Base-by-base conservation (phyloP, 1,139 yeast species). In the Debaryomyces udenii region DNA sequence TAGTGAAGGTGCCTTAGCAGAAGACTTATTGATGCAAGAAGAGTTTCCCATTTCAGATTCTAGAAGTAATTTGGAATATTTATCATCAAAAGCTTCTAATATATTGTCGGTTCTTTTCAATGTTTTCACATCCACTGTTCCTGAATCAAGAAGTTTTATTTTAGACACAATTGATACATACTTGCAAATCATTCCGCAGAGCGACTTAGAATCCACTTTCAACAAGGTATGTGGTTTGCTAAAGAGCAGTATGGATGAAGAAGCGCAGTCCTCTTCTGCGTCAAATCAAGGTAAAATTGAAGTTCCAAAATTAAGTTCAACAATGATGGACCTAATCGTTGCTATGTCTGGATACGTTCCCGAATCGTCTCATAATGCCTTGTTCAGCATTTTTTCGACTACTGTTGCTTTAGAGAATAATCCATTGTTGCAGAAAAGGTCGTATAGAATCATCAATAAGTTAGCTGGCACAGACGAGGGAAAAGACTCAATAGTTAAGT, bases 241-340 rank as follows among this genome's bases (percentile, higher is more conserved):
- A 53, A 87, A 84, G 53, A 76, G 80, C 46, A 84, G 95, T 2
- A 70, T 93, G 65, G 89, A 85, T 42, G 81, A 81, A 43, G 90
- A 83, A 56, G 62, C 61, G 3, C 32, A 39, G n/a, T 43, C 44
- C 3, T 43, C 45, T 16, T 23, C 44, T 10, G 22, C 42, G 22
- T 44, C 48, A 31, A 51, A 51, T 22, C 53, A 39, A 43, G 55
- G 43, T 39, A 60, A 43, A 47, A 59, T 44, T 41, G 57, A 26
- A 13, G 65, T 69, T 30, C 74, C 83, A 2, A 79, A 79, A 44
- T 69, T 87, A 52, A 79, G 90, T 51, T 79, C 86, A 22, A 89
- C 97, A 9, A 83, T 93, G 87, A 78, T 93, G 84, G 99, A 94
- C 60, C 74, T 93, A 45, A 77, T 90, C 44, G 95, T 90, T 40